A percentile compares a stretch with the other conserved stretches of the same genome.
These are phyloP conservation scores for Neurospora tetraspora DNA, from an alignment of 495 filamentous ascomycete species.

Conservation along the genomic window DNA sequence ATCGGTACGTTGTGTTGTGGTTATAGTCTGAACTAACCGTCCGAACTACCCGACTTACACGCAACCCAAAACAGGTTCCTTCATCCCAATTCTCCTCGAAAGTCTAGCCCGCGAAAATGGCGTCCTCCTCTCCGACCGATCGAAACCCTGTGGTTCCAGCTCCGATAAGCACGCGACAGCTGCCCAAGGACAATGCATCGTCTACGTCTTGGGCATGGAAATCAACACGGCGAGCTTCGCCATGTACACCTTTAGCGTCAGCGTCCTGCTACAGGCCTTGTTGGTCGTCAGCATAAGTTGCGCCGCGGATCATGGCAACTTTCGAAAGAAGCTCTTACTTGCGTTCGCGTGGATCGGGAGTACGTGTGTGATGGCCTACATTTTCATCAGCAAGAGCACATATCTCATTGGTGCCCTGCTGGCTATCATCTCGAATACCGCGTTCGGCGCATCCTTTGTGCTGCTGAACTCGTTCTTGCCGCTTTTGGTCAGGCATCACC, in stretches of 20 bases:
- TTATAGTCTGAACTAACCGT: neutral
- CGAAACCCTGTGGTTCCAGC: conserved; percentile 53
- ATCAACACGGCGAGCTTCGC: conserved; percentile 96
- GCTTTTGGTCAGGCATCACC: conserved; percentile 69
- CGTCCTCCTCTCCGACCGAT: conserved; percentile 65
- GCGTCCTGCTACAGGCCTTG: conserved; percentile 78
- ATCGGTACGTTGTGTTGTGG: conserved; percentile 17
- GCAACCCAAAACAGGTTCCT: conserved; percentile 52
- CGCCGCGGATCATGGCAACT: conserved; percentile 90
- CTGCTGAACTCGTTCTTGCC: conserved; percentile 78
- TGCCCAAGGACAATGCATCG: conserved; percentile 62
- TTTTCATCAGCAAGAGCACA: conserved; percentile 59
- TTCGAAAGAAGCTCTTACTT: conserved; percentile 79
- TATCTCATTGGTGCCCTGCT: conserved; percentile 75
- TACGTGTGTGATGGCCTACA: conserved; percentile 77
- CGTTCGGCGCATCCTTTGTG: conserved; percentile 79
- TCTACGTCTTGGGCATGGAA: conserved; percentile 70
- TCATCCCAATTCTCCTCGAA: conserved; percentile 94
- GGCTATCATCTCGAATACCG: conserved; percentile 84
- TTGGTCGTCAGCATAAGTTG: conserved; percentile 93
- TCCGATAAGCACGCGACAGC: conserved; percentile 19
- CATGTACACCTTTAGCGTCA: conserved; percentile 94
- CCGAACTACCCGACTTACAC: neutral
- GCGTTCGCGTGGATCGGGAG: conserved; percentile 75
- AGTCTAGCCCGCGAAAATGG: conserved; percentile 86